A percentile compares a stretch with the other conserved stretches of the same genome.
Evolutionary conservation across 148 eudicot species (phyloP).

Genomic region (Cornus suecica): DNA sequence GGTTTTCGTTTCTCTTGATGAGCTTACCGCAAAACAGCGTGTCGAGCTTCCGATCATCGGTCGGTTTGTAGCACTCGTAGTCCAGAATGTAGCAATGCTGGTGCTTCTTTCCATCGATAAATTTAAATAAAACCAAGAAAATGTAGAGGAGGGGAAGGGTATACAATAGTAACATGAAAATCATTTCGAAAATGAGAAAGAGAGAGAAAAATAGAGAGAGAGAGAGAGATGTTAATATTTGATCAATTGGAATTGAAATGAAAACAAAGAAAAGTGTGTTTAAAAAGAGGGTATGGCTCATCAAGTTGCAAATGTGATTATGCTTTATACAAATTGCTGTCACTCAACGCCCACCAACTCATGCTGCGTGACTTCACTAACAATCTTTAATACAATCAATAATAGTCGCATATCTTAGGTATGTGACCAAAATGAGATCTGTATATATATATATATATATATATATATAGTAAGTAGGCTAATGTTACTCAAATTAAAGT

Average conservation of each 20-base stretch:
- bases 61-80: slow-evolving; percentile 64
- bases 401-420: background rate
- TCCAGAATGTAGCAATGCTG: slow-evolving; percentile 61
- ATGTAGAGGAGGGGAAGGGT: slow-evolving; percentile 32
- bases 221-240: background rate
- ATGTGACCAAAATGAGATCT: background rate
- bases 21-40: slow-evolving; percentile 55
- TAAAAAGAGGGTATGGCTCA: background rate
- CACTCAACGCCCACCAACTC: slow-evolving; percentile 5
- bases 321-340: background rate
- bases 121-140: slow-evolving; percentile 25
- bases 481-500: too few relatives aligned
- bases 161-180: slow-evolving; percentile 24
- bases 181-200: slow-evolving; percentile 25
- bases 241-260: background rate
- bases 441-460: too few relatives aligned
- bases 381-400: background rate
- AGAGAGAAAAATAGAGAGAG: slow-evolving; percentile 3
- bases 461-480: too few relatives aligned
- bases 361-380: background rate
- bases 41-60: slow-evolving; percentile 49
- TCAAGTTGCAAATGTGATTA: background rate
- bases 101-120: slow-evolving; percentile 22
- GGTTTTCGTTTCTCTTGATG: slow-evolving; percentile 48
- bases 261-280: background rate